Evolutionary conservation across 2,329 filamentous ascomycete species (phyloP), one percentile per base, ranked within the genome.

Genomic region (Helminthosporium solani): DNA sequence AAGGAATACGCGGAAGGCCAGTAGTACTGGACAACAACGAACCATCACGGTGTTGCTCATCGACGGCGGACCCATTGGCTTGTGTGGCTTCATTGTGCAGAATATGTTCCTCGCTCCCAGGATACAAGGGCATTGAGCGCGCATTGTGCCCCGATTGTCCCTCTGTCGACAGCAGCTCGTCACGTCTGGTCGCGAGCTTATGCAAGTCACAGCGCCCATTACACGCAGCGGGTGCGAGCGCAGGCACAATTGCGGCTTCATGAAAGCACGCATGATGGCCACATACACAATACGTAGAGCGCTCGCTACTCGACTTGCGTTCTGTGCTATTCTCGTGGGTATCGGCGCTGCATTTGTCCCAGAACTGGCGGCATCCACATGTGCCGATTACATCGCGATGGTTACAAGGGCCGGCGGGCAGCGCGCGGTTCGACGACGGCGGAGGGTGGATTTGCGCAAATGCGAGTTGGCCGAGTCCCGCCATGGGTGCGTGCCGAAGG

Each of bases 191-290:
- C n/a, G n/a, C n/a, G n/a, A n/a, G n/a, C n/a, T n/a, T n/a, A n/a
- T n/a, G n/a, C n/a, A n/a, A n/a, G n/a, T n/a, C n/a, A n/a, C n/a
- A n/a, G n/a, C n/a, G n/a, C n/a, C n/a, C n/a, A n/a, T n/a, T n/a
- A n/a, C n/a, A n/a, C n/a, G n/a, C n/a, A n/a, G 46, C 39, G 14
- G 45, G 45, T 34, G 38, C 34, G 16, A 39, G 36, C n/a, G 44
- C 42, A 15, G 42, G 42, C 46, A 46, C 44, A 14, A 41, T 40
- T 33, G 50, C 43, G 34, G 54, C 48, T 38, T 48, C 43, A 66
- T 82, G 79, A 58, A 76, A 81, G 62, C 79, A 81, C 6, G 78
- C 78, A 71, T 82, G 79, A 61, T 82, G 79, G 33, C 75, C 75
- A 55, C 79, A 82, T 44, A 77, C 74, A 63, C 79, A 82, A 66